Evolutionary conservation across 106 monocot genomes (phyloP).

Genomic region (Phalaenopsis equestris): DNA sequence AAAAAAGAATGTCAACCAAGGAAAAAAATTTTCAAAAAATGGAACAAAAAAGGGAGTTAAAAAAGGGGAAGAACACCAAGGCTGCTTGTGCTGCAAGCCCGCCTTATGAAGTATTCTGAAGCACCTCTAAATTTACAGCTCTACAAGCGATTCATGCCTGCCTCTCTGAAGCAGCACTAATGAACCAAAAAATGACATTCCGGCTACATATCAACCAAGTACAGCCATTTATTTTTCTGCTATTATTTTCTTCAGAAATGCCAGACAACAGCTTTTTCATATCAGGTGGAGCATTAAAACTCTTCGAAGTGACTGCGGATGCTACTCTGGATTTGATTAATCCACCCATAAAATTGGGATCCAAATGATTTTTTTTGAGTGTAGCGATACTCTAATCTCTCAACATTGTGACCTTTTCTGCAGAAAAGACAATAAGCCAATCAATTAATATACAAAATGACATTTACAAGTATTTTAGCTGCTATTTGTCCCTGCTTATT

Average conservation of each 20-base stretch:
- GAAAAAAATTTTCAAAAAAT: no score
- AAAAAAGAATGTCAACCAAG: no score
- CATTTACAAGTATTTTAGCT: background rate
- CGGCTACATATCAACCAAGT: background rate
- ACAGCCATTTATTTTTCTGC: background rate
- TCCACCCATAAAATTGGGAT: background rate
- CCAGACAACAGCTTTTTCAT: background rate
- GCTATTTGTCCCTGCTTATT: background rate
- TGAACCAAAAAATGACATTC: background rate
- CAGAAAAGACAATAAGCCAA: background rate
- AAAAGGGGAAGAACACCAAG: no score
- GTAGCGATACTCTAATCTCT: background rate
- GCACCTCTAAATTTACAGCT: background rate
- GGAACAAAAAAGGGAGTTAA: no score
- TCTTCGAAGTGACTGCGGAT: no score
- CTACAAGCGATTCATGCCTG: background rate
- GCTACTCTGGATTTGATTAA: background rate
- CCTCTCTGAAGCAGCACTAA: background rate
- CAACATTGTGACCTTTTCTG: constrained; percentile 16
- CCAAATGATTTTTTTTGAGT: background rate
- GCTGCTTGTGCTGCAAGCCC: no score
- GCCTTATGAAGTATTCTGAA: no score
- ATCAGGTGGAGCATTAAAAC: background rate
- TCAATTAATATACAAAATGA: background rate
- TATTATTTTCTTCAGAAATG: constrained; percentile 1